Evolutionary conservation across 352 stramenopile genomes (phyloP).

Genomic region (Phytopythium oedochilum): DNA sequence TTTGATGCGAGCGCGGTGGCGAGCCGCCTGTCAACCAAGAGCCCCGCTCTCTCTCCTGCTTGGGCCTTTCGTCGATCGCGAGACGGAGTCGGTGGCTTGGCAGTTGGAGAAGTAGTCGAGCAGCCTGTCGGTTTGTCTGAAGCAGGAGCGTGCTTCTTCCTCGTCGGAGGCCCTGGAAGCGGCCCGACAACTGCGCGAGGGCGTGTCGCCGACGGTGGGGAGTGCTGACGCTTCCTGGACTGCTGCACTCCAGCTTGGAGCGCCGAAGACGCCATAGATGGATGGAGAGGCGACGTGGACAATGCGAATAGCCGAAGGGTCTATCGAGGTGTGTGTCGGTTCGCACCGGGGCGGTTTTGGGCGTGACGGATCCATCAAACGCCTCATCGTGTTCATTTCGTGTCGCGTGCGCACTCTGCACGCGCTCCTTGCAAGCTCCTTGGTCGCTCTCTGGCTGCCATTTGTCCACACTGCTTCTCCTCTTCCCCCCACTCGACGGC

Average conservation of each 20-base stretch:
- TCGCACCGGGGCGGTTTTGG: background rate
- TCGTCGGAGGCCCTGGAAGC: background rate
- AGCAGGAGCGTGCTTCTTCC: background rate
- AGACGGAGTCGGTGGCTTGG: background rate
- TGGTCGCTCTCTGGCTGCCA: background rate
- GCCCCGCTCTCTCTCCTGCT: background rate
- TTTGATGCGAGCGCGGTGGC: conserved; percentile 7
- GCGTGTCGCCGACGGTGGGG: background rate
- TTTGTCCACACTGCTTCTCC: background rate
- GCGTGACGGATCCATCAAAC: background rate
- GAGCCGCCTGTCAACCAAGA: conserved; percentile 23
- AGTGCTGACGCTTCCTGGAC: background rate
- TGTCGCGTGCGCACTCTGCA: background rate
- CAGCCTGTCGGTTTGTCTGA: background rate
- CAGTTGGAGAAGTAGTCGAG: background rate
- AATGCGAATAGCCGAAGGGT: background rate
- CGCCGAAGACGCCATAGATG: background rate
- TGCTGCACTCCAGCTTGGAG: background rate
- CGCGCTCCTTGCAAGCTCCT: background rate
- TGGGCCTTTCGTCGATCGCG: background rate
- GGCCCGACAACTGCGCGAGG: background rate
- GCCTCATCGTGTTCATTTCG: background rate
- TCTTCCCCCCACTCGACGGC: background rate
- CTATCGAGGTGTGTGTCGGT: background rate
- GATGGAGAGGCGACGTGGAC: background rate